These are phyloP conservation scores for Phlebopus sp. DNA, from an alignment of 1,284 basidiomycete species.

Conservation along the genomic window DNA sequence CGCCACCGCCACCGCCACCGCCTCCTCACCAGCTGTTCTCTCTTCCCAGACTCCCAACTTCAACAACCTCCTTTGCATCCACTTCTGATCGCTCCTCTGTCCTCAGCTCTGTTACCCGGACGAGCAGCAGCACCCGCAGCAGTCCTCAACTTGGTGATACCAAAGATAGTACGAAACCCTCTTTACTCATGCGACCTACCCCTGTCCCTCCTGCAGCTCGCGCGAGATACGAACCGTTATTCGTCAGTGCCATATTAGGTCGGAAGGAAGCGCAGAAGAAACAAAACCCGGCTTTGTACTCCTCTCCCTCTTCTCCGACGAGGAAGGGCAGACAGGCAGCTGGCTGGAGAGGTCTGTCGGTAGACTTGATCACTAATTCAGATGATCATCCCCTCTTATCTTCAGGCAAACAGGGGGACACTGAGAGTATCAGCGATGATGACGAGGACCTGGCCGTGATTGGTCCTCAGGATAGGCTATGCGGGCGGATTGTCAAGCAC, in stretches of 20 bases:
- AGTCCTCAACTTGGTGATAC: slow-evolving; percentile 23
- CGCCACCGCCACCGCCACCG: slow-evolving; percentile 34
- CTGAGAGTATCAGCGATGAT: slow-evolving; percentile 35
- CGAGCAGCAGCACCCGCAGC: slow-evolving; percentile 40
- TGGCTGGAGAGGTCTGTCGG: slow-evolving; percentile 75
- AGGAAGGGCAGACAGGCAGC: slow-evolving; percentile 53
- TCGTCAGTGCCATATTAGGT: slow-evolving; percentile 55
- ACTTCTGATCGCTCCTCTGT: slow-evolving; percentile 64
- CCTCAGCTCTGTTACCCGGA: slow-evolving; percentile 46
- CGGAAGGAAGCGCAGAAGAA: slow-evolving; percentile 39
- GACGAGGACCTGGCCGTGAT: slow-evolving; percentile 21
- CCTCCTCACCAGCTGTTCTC: slow-evolving; percentile 34
- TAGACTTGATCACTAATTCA: slow-evolving; percentile 61
- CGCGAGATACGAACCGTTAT: slow-evolving; percentile 64
- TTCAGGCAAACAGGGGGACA: slow-evolving; percentile 18
- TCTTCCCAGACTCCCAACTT: slow-evolving; percentile 30
- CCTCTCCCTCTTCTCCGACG: slow-evolving; percentile 37
- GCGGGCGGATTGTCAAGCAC: slow-evolving; percentile 51
- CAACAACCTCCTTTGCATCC: slow-evolving; percentile 41
- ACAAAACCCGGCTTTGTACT: slow-evolving; percentile 32
- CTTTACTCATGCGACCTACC: slow-evolving; percentile 47
- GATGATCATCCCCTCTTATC: slow-evolving; percentile 30
- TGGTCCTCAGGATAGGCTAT: slow-evolving; percentile 46
- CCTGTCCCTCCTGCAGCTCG: slow-evolving; percentile 64
- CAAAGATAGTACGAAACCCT: slow-evolving; percentile 22